These are phyloP conservation scores for Lichtheimia corymbifera DNA, from an alignment of 371 early-diverging fungal species.

Conservation along the genomic window DNA sequence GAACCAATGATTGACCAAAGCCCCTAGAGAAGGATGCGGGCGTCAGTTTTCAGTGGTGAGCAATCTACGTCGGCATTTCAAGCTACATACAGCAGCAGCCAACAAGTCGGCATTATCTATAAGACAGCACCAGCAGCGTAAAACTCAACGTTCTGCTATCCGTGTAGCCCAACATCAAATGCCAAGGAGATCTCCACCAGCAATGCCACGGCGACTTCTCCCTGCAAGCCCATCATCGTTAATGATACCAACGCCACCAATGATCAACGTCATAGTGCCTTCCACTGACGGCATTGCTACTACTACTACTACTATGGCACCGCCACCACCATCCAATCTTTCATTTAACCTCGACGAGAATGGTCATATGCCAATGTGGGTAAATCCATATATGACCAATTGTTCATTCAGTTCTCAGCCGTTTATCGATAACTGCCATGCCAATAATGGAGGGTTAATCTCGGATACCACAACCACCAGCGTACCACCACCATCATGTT, in stretches of 20 bases:
- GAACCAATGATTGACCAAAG: not conserved
- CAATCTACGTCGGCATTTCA: slow-evolving; percentile 16
- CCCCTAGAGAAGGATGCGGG: slow-evolving; percentile 4
- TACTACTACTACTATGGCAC: too few relatives aligned
- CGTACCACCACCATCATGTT: not conserved
- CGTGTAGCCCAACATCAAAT: too few relatives aligned
- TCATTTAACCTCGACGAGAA: too few relatives aligned
- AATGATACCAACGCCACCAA: not conserved
- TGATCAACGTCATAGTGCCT: not conserved
- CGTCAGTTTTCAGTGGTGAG: slow-evolving; percentile 14
- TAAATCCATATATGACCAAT: too few relatives aligned
- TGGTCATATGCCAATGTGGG: too few relatives aligned
- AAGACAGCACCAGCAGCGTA: too few relatives aligned
- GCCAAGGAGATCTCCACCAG: too few relatives aligned
- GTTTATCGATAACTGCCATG: too few relatives aligned
- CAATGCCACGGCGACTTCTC: too few relatives aligned
- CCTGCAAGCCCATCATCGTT: not conserved
- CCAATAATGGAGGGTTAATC: not conserved
- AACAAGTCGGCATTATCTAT: not conserved
- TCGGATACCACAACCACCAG: not conserved
- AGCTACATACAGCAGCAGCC: slow-evolving; percentile 6
- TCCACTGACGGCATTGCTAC: not conserved
- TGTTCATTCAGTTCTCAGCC: not conserved
- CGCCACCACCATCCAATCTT: too few relatives aligned
- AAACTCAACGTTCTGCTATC: too few relatives aligned